Evolutionary conservation across 2,329 filamentous ascomycete genomes (phyloP).

Genomic region (Neurospora sp.): DNA sequence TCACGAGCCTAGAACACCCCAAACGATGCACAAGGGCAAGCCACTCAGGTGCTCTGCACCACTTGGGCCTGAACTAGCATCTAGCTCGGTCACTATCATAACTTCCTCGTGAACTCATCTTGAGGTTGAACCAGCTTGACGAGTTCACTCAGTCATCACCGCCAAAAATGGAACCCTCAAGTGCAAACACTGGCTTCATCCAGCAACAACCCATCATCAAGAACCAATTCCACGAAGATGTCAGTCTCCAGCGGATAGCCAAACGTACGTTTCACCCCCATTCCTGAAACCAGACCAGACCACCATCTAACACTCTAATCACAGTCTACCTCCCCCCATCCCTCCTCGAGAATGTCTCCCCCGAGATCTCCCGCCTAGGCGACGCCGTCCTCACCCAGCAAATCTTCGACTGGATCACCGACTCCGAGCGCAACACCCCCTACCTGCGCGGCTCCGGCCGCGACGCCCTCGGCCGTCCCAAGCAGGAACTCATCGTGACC

Average conservation of each 20-base stretch:
- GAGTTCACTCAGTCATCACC: neutral
- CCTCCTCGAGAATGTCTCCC: conserved; percentile 26
- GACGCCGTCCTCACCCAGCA: conserved; percentile 42
- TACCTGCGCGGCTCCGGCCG: conserved; percentile 46
- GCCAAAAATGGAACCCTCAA: conserved; percentile 32
- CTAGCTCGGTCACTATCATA: neutral
- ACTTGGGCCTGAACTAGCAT: neutral
- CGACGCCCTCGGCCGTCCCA: conserved; percentile 52
- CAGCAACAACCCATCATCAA: conserved; percentile 40
- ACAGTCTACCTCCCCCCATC: conserved; percentile 39
- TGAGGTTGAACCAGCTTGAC: neutral
- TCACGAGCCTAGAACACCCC: neutral
- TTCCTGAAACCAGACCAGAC: neutral
- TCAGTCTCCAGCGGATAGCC: conserved; percentile 40
- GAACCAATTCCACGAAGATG: conserved; percentile 50
- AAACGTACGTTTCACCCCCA: conserved; percentile 30
- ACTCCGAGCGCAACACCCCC: conserved; percentile 57
- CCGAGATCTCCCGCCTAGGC: conserved; percentile 38
- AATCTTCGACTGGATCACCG: conserved; percentile 48
- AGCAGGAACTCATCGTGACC: conserved; percentile 50
- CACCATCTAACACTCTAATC: neutral
- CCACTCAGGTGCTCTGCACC: neutral
- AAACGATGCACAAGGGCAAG: neutral
- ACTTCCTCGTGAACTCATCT: neutral
- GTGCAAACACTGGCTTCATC: conserved; percentile 44